These are phyloP conservation scores for Chaetomium fimeti DNA, from an alignment of 495 filamentous ascomycete species.

Conservation along the genomic window DNA sequence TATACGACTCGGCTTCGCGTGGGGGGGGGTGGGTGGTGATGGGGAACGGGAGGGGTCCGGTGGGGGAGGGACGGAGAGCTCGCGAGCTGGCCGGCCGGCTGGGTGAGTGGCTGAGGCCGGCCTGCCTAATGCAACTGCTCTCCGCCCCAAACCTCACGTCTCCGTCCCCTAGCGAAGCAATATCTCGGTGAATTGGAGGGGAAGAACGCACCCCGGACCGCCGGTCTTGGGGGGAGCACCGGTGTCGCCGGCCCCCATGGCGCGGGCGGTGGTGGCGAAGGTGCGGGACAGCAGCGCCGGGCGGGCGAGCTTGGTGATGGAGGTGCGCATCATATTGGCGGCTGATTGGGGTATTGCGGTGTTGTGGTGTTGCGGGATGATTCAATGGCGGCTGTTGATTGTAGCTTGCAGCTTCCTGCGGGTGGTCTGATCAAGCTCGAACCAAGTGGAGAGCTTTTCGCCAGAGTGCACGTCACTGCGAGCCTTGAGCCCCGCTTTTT, in stretches of 20 bases:
- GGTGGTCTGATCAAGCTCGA: constrained; percentile 21
- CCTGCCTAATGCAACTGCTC: background rate
- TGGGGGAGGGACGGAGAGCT: background rate
- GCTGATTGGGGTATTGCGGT: constrained; percentile 17
- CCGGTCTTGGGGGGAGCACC: constrained; percentile 57
- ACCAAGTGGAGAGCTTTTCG: constrained; percentile 22
- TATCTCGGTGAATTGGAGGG: background rate
- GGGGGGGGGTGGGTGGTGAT: background rate
- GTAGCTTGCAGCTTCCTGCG: constrained; percentile 1
- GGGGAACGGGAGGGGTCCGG: background rate
- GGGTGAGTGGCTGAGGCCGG: background rate
- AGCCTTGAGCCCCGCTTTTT: constrained; percentile 9
- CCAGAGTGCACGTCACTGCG: constrained; percentile 17
- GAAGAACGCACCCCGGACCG: constrained; percentile 43
- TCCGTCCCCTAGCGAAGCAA: background rate
- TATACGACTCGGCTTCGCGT: background rate
- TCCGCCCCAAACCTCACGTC: background rate
- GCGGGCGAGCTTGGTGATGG: constrained; percentile 56
- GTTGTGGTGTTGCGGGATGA: constrained; percentile 15
- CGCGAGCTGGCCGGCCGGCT: too few relatives aligned
- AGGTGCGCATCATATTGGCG: constrained; percentile 63
- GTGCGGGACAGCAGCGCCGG: constrained; percentile 50
- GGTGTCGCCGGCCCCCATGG: constrained; percentile 67
- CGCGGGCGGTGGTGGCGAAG: constrained; percentile 62
- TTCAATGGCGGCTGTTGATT: background rate